A percentile compares a stretch with the other conserved stretches of the same genome.
Conservation (phyloP, 2,329 filamentous ascomycete species). For the Aspergillus viridinutans region DNA sequence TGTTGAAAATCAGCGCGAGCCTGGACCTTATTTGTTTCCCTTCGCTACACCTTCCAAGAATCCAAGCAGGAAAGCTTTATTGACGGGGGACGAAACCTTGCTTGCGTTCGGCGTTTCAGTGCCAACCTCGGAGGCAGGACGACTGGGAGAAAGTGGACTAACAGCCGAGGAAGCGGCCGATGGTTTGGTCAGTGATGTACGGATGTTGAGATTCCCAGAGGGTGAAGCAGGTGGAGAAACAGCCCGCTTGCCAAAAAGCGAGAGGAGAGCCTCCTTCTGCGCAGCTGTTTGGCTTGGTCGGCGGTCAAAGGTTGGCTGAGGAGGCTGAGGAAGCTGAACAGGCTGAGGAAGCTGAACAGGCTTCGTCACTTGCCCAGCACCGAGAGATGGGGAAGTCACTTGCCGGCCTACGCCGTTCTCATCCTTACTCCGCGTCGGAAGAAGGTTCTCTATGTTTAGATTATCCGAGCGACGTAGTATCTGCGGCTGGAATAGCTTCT, state of each 20-base stretch:
- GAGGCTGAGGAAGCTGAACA: neutral
- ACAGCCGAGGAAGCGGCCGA: conserved; percentile 22
- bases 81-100: conserved; percentile 56
- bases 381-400: conserved; percentile 8
- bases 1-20: neutral
- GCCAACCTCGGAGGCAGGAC: conserved; percentile 16
- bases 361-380: conserved; percentile 11
- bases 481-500: conserved; percentile 51
- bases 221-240: conserved; percentile 20
- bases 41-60: conserved; percentile 62
- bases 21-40: conserved; percentile 30
- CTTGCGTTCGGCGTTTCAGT: conserved; percentile 50
- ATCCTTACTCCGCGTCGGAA: conserved; percentile 25
- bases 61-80: conserved; percentile 71
- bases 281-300: conserved; percentile 40
- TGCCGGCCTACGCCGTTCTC: conserved; percentile 14
- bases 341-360: neutral
- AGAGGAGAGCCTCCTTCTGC: conserved; percentile 52
- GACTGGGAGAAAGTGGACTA: conserved; percentile 29
- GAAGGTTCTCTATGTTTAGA: conserved; percentile 25
- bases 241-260: conserved; percentile 56
- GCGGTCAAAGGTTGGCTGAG: conserved; percentile 28
- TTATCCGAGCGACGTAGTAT: conserved; percentile 50
- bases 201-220: conserved; percentile 18
- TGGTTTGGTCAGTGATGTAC: conserved; percentile 15